Conservation (phyloP, 2,329 filamentous ascomycete genomes). For the Teratosphaeria nubilosa region DNA sequence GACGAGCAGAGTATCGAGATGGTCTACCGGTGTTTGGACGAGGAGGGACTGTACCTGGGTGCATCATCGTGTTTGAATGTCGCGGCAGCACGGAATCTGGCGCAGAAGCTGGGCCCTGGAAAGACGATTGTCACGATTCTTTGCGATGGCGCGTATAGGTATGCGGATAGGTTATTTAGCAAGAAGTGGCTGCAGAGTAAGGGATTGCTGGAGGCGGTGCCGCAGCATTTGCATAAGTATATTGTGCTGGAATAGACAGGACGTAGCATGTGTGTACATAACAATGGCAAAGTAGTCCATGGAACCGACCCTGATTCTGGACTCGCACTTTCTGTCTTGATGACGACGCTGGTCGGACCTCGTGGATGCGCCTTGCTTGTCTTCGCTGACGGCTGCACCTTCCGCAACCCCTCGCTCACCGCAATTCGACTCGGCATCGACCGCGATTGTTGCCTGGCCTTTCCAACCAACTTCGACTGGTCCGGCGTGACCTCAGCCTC, state of each 20-base stretch:
- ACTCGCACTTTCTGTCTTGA: not conserved
- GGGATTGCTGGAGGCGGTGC: conserved; percentile 70
- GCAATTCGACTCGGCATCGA: not conserved
- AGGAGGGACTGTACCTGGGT: conserved; percentile 90
- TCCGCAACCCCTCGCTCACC: not conserved
- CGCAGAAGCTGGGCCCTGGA: conserved; percentile 77
- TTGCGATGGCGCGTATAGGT: conserved; percentile 94
- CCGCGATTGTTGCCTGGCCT: too few species aligned
- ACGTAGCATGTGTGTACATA: not conserved
- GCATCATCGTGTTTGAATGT: conserved; percentile 93
- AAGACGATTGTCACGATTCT: conserved; percentile 89
- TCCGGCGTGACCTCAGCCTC: not conserved
- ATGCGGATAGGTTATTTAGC: conserved; percentile 88
- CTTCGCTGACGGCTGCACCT: not conserved
- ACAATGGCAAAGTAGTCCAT: not conserved
- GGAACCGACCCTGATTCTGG: too few species aligned
- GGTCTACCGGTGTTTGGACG: conserved; percentile 92
- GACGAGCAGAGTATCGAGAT: conserved; percentile 96
- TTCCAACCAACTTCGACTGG: not conserved
- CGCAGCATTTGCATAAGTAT: conserved; percentile 80
- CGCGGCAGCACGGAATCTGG: conserved; percentile 87
- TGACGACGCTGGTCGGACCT: too few species aligned
- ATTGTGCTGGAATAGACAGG: conserved; percentile 66
- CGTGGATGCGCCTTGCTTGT: not conserved
- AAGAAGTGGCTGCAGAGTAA: conserved; percentile 83